Base-by-base conservation (phyloP, 345 rosid species). In the Eucalyptus marginata region DNA sequence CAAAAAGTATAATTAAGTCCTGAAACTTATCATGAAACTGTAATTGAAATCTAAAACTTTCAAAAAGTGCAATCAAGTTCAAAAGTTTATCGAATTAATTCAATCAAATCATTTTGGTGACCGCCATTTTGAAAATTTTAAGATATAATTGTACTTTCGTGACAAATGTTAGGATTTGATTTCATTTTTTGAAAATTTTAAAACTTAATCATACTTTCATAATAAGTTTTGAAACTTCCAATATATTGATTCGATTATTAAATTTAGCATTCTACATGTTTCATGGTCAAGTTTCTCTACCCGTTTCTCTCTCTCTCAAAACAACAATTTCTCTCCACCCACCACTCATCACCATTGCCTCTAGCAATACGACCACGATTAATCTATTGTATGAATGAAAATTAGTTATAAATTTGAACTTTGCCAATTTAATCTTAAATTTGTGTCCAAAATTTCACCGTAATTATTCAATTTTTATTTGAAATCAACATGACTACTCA, bases 21-120 rank as follows among this genome's bases (percentile, higher is more conserved):
- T 1, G 0, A 52, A 52, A 18, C 1, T 18, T 52, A 1, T 18
- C 10, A 1, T 18, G 0, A 18, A 52, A 52, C 2, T 20, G 2
- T 0, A 52, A 18, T 52, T 52, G 0, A 52, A 0, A 20, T 5
- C 24, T 18, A 52, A 52, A 52, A 52, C 0, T 18, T 52, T 52
- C 0, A 2, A 52, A 52, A 18, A 52, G 0, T 20, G 0, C 4
- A 8, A 20, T 20, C 25, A 52, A 52, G 0, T 20, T 5, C 0
- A 52, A 7, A 52, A 20, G 0, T 52, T 18, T 20, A 52, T 52
- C 2, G 20, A 20, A 52, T 52, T 20, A 0, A 52, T 52, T 3
- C 58, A 52, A 52, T 52, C 10, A 52, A 52, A 52, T 52, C 2
- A 1, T 52, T 52, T 52, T 1, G 5, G 3, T 52, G 2, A 20